Evolutionary conservation across 2,329 filamentous ascomycete species (phyloP).

Genomic region (Corniculantispora saksenae): DNA sequence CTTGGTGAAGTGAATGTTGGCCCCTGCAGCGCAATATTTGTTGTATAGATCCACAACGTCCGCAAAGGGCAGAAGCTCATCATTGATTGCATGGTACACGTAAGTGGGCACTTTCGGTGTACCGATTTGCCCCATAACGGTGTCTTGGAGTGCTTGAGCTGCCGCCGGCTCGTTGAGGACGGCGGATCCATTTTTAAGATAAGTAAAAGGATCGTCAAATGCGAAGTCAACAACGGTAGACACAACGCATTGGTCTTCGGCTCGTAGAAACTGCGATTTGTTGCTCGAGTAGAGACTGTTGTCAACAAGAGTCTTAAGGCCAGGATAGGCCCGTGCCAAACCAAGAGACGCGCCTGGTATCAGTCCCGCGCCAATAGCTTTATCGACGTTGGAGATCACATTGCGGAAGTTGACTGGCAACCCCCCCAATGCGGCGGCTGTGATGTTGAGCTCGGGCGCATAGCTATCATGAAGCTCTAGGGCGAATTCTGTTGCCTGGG

Average conservation of each 20-base stretch:
- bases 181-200: background rate
- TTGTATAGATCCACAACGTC: background rate
- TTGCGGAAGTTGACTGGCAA: too few relatives aligned
- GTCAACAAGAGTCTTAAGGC: background rate
- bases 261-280: background rate
- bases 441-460: too few relatives aligned
- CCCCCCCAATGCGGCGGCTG: too few relatives aligned
- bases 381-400: too few relatives aligned
- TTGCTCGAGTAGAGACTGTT: background rate
- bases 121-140: background rate
- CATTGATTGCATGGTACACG: background rate
- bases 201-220: background rate
- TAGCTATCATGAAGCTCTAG: too few relatives aligned
- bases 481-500: background rate
- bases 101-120: background rate
- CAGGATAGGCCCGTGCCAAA: too few relatives aligned
- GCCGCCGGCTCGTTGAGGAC: background rate
- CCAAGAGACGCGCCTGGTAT: too few relatives aligned
- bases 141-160: background rate
- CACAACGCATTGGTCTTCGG: background rate
- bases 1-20: background rate
- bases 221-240: background rate
- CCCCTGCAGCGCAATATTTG: background rate
- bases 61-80: background rate
- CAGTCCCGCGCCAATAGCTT: too few relatives aligned